Evolutionary conservation across 2,329 filamentous ascomycete species (phyloP).

Genomic region (Plenodomus lindquistii): DNA sequence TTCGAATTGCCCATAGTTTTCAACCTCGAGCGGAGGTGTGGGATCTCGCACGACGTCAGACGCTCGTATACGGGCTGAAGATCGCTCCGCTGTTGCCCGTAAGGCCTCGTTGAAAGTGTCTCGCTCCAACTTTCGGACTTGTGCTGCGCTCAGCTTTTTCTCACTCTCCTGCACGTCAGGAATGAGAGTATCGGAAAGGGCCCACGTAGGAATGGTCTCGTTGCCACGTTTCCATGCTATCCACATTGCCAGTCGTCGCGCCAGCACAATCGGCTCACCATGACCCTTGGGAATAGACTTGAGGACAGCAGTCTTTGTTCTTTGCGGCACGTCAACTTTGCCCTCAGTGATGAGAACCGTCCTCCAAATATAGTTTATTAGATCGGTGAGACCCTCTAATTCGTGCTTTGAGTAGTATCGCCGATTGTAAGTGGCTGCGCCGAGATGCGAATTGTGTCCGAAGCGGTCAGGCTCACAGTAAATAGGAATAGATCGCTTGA

Average conservation of each 20-base stretch:
- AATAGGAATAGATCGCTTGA: slow-evolving; percentile 58
- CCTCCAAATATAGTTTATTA: slow-evolving; percentile 64
- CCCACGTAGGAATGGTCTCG: slow-evolving; percentile 65
- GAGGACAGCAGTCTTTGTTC: slow-evolving; percentile 62
- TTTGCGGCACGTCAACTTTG: slow-evolving; percentile 63
- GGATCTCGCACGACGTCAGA: slow-evolving; percentile 20
- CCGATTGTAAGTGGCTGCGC: slow-evolving; percentile 59
- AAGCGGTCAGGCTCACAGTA: slow-evolving; percentile 63
- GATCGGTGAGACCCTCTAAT: slow-evolving; percentile 62
- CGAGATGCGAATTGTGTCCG: slow-evolving; percentile 55
- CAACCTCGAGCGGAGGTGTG: slow-evolving; percentile 15
- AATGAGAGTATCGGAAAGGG: slow-evolving; percentile 59
- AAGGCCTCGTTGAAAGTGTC: slow-evolving; percentile 53
- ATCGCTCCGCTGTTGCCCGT: slow-evolving; percentile 48
- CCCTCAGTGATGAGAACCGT: slow-evolving; percentile 65
- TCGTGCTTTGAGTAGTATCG: slow-evolving; percentile 67
- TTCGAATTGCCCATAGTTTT: slow-evolving; percentile 16
- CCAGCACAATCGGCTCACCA: slow-evolving; percentile 63
- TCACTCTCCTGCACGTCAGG: slow-evolving; percentile 48
- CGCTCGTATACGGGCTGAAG: slow-evolving; percentile 45
- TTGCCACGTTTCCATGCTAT: slow-evolving; percentile 70
- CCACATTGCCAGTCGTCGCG: slow-evolving; percentile 66
- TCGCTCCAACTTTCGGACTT: slow-evolving; percentile 60
- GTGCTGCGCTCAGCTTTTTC: slow-evolving; percentile 60
- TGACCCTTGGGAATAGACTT: slow-evolving; percentile 66